Percentiles rank a stretch among this genome's conserved stretches.
Evolutionary conservation across 2,329 filamentous ascomycete species (phyloP).

Genomic region (Juglanconis oblonga): DNA sequence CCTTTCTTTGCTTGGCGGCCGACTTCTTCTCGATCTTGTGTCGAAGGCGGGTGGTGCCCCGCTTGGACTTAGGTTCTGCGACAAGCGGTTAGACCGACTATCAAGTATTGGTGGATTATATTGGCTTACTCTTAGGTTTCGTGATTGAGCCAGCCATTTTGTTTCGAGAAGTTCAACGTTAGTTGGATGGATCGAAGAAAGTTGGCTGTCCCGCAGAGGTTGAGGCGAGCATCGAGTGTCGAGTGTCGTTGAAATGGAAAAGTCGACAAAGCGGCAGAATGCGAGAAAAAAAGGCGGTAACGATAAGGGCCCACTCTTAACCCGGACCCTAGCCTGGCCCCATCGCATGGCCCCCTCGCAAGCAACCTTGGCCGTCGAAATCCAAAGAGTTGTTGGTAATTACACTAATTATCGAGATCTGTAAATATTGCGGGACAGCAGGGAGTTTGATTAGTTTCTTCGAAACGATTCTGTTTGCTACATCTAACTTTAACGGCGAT

Average conservation of each 20-base stretch:
- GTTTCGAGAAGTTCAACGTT: neutral
- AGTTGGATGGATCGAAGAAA: neutral
- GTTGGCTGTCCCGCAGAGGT: neutral
- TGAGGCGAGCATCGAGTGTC: neutral
- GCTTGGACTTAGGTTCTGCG: constrained; percentile 91
- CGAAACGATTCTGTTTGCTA: too few relatives aligned
- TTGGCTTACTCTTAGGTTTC: constrained; percentile 50
- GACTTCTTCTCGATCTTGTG: constrained; percentile 96
- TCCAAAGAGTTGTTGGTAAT: too few relatives aligned
- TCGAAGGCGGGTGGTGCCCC: constrained; percentile 80
- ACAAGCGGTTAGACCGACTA: neutral
- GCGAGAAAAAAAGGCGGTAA: constrained; percentile 14
- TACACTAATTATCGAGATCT: too few relatives aligned
- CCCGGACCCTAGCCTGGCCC: too few relatives aligned
- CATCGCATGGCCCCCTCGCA: too few relatives aligned
- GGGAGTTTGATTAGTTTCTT: too few relatives aligned
- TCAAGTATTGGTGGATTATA: neutral
- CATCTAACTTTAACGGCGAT: too few relatives aligned
- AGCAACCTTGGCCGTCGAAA: too few relatives aligned
- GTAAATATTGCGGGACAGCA: too few relatives aligned
- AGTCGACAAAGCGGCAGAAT: constrained; percentile 15
- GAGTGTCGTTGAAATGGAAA: constrained; percentile 6
- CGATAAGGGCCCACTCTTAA: constrained; percentile 7
- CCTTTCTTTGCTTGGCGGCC: constrained; percentile 84
- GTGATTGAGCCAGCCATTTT: constrained; percentile 53